These are phyloP conservation scores for Vinca minor DNA, from an alignment of 257 asterid species.

Conservation along the genomic window DNA sequence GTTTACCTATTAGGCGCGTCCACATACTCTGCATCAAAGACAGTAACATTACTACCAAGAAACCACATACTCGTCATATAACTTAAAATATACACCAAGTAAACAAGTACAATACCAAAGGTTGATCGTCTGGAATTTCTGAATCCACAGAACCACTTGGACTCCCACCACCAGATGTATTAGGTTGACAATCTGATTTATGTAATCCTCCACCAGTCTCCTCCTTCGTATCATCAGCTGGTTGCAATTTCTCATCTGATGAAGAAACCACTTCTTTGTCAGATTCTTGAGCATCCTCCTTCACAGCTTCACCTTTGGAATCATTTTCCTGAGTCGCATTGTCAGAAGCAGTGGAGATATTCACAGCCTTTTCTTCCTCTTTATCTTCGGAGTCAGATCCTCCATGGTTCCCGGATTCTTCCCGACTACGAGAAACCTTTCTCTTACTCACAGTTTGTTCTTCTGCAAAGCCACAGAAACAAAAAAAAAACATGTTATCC, in stretches of 20 bases:
- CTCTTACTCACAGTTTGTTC: conserved; percentile 20
- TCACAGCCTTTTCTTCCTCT: conserved; percentile 35
- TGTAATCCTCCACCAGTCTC: conserved; percentile 31
- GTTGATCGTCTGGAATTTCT: conserved; percentile 77
- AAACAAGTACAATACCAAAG: conserved; percentile 46
- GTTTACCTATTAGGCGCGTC: conserved; percentile 65
- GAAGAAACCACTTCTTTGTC: conserved; percentile 49
- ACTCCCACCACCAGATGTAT: conserved; percentile 22
- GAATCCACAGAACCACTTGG: conserved; percentile 31
- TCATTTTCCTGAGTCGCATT: conserved; percentile 41
- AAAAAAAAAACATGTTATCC: not conserved
- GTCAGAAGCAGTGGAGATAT: conserved; percentile 35
- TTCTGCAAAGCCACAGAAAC: conserved; percentile 13
- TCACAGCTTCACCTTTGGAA: conserved; percentile 50
- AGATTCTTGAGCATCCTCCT: conserved; percentile 32
- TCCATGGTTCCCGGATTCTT: conserved; percentile 30
- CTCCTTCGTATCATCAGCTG: conserved; percentile 35
- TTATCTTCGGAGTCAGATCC: conserved; percentile 27
- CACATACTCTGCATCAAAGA: conserved; percentile 58
- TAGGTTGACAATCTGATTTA: conserved; percentile 22
- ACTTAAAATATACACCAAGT: not conserved
- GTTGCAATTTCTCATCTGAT: conserved; percentile 36
- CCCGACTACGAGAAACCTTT: conserved; percentile 31
- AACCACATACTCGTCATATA: not conserved
- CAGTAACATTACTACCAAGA: conserved; percentile 13